These are phyloP conservation scores for Acer yangbiense DNA, from an alignment of 345 rosid species.

Conservation along the genomic window DNA sequence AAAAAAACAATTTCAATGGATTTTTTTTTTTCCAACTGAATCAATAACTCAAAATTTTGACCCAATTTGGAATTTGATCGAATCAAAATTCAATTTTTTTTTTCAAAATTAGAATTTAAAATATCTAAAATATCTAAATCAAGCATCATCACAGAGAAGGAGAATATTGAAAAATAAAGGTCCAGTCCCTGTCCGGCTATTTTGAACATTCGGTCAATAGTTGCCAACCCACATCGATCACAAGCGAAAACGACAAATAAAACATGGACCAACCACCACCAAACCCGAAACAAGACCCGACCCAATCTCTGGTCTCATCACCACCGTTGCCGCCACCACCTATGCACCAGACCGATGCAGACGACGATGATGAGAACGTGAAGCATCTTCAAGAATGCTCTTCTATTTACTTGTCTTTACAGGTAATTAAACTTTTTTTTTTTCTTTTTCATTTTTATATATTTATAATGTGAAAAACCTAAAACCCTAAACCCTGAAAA, in stretches of 20 bases:
- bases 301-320: not conserved
- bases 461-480: constrained; percentile 4
- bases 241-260: not conserved
- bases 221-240: not conserved
- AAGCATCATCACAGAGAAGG: too few relatives aligned
- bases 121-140: too few relatives aligned
- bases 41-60: too few relatives aligned
- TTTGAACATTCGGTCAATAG: not conserved
- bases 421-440: constrained; percentile 35
- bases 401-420: constrained; percentile 66
- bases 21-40: too few relatives aligned
- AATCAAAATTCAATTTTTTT: too few relatives aligned
- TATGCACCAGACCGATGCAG: constrained; percentile 65
- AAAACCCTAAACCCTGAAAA: constrained; percentile 20
- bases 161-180: too few relatives aligned
- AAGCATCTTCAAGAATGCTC: constrained; percentile 89
- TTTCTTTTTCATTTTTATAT: not conserved
- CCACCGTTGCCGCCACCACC: constrained; percentile 10
- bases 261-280: constrained; percentile 23
- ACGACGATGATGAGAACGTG: constrained; percentile 85
- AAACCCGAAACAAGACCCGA: constrained; percentile 9
- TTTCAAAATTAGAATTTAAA: too few relatives aligned
- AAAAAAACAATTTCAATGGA: too few relatives aligned
- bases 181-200: too few relatives aligned
- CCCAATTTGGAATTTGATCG: too few relatives aligned